Evolutionary conservation across 1,284 basidiomycete species (phyloP), one percentile per base, ranked within the genome.

Genomic region (Microbotryum lychnidis-dioicae): DNA sequence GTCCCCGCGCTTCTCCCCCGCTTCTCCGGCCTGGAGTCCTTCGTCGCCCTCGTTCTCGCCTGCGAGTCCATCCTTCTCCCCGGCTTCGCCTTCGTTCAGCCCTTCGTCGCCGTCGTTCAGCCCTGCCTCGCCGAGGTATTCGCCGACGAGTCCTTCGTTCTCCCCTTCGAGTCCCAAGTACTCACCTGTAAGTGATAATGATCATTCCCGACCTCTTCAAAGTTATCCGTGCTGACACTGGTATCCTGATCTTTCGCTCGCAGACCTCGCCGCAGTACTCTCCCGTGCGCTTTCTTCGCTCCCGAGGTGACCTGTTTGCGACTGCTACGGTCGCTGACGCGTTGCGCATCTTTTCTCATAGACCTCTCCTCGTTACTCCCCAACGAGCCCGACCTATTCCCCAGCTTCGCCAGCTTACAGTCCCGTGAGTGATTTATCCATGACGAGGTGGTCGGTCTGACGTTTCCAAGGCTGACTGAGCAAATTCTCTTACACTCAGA

Each of bases 11-110:
- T 92, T 91, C 78, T 88, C 85, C 64, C 87, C 89, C 0, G 87
- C 88, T 2, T 89, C 87, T 4, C 88, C 88, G 14, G 82, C 85
- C 23, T 90, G 89, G 75, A 89, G 86, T 10, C 89, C 89, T 1
- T 87, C 87, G 21, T 89, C 87, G 70, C 88, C 88, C 1, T 87
- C 87, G 1, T 90, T 89, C 78, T 89, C 86, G 64, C 88, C 88
- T 57, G 55, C 45, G 25, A 21, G 58, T n/a, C 42, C 58, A 57
- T 64, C 46, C 50, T 57, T 58, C 70, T 72, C 70, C 63, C 29
- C 72, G 60, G 50, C 21, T 12, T 14, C 42, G 50, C 29, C 45
- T 23, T 12, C 7, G 25, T 33, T 18, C 58, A 64, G 54, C 18
- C 54, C 48, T 7, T 54, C 56, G 37, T 57, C 48, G 27, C 64